Evolutionary conservation across 331 rosid species (phyloP).

Genomic region (Stylosanthes scabra): DNA sequence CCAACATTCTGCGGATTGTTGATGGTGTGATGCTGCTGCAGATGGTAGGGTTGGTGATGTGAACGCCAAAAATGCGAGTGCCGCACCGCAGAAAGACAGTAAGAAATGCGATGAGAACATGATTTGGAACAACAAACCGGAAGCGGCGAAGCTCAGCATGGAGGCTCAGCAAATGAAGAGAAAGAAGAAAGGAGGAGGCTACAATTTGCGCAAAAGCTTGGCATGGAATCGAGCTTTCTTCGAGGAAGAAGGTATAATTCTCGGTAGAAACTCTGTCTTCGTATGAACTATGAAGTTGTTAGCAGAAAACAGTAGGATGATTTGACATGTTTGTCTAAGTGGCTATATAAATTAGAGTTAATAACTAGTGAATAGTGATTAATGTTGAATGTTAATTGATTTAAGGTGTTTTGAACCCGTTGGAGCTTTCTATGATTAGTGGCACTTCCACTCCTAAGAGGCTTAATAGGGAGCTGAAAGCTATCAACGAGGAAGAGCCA

Average conservation of each 20-base stretch:
- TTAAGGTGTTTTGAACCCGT: slow-evolving; percentile 81
- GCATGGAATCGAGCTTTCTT: slow-evolving; percentile 97
- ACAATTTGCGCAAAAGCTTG: slow-evolving; percentile 88
- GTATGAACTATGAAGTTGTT: no score
- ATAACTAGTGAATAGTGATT: not conserved
- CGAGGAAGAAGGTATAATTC: slow-evolving; percentile 72
- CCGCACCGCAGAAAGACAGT: slow-evolving; percentile 23
- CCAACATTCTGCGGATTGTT: no score
- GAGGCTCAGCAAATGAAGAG: slow-evolving; percentile 82
- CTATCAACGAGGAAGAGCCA: slow-evolving; percentile 64
- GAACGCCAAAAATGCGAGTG: slow-evolving; percentile 32
- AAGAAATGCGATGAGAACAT: slow-evolving; percentile 55
- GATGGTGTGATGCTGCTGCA: slow-evolving; percentile 27
- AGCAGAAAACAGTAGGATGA: no score
- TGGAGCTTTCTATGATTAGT: slow-evolving; percentile 83
- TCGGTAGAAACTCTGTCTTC: no score
- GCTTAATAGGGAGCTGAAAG: slow-evolving; percentile 48
- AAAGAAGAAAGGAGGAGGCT: slow-evolving; percentile 79
- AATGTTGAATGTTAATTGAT: slow-evolving; percentile 19
- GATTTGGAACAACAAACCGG: slow-evolving; percentile 50
- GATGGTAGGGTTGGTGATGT: no score
- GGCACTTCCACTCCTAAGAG: slow-evolving; percentile 50
- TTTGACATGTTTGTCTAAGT: no score
- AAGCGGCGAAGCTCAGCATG: slow-evolving; percentile 59
- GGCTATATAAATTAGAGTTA: no score